A percentile compares a stretch with the other conserved stretches of the same genome.
Evolutionary conservation across 2,329 filamentous ascomycete species (phyloP).

Genomic region (Cladosporium sp.): DNA sequence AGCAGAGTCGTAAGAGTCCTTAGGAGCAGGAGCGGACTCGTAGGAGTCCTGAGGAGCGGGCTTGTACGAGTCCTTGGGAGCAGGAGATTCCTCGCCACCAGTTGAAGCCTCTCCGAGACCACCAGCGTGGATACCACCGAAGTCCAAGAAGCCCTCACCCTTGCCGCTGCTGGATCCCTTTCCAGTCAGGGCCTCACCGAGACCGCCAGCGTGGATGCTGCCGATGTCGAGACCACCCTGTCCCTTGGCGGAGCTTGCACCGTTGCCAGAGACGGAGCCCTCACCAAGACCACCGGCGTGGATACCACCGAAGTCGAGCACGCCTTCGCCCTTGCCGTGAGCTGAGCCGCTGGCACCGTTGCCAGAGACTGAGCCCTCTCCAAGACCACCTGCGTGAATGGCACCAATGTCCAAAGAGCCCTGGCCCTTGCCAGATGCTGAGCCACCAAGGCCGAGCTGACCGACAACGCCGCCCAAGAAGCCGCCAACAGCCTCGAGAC

Average conservation of each 20-base stretch:
- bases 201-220: background rate
- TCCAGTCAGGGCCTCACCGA: background rate
- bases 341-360: background rate
- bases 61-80: background rate
- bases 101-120: background rate
- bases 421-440: background rate
- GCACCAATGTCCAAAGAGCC: background rate
- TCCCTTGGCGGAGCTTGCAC: background rate
- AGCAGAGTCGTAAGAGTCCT: background rate
- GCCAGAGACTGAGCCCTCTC: background rate
- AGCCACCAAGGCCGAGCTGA: constrained; percentile 9
- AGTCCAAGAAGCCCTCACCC: background rate
- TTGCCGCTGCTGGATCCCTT: background rate
- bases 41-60: background rate
- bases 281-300: background rate
- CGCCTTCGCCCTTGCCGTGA: background rate
- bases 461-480: constrained; percentile 7
- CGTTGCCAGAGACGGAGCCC: background rate
- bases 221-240: background rate
- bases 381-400: background rate
- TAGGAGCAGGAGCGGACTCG: background rate
- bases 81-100: background rate
- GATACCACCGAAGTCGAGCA: background rate
- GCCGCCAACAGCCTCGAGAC: constrained; percentile 6
- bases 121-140: background rate